These are phyloP conservation scores for Chlamydomonas urium DNA, from an alignment of 139 green algal genomes.

Conservation along the genomic window DNA sequence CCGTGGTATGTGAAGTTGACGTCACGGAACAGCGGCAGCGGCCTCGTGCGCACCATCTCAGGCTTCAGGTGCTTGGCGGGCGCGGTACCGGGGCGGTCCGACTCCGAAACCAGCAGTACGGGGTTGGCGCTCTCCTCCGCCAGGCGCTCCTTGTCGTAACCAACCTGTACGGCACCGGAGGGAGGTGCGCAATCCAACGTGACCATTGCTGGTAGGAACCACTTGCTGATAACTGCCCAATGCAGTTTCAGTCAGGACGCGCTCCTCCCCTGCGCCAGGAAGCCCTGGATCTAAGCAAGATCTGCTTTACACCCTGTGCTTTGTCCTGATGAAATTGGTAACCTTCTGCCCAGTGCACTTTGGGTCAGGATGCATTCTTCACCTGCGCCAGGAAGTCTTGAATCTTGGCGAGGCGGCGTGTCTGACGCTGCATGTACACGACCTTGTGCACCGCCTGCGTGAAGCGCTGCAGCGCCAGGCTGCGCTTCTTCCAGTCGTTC, in stretches of 20 bases:
- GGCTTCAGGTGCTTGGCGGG: conserved; percentile 32
- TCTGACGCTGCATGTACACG: conserved; percentile 33
- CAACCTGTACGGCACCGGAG: no score
- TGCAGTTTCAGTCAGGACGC: no score
- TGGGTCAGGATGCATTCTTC: background rate
- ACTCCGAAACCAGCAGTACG: conserved; percentile 32
- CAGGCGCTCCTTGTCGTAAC: conserved; percentile 42
- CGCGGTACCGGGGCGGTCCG: conserved; percentile 16
- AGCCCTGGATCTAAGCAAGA: no score
- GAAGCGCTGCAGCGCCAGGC: conserved; percentile 37
- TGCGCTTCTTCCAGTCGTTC: conserved; percentile 51
- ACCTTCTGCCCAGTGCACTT: no score
- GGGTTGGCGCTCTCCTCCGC: conserved; percentile 47
- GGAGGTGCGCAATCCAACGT: no score
- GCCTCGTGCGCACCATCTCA: conserved; percentile 13
- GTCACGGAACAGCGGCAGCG: conserved; percentile 34
- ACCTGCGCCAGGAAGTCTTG: conserved; percentile 32
- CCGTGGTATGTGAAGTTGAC: conserved; percentile 31
- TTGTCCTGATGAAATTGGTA: no score
- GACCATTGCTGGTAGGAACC: no score
- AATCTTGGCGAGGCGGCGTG: conserved; percentile 34
- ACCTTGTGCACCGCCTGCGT: conserved; percentile 40
- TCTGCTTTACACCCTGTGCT: no score
- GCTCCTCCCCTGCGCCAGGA: no score
- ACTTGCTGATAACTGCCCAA: no score